Conservation (phyloP, 2,329 filamentous ascomycete genomes). For the Amylocarpus encephaloides region DNA sequence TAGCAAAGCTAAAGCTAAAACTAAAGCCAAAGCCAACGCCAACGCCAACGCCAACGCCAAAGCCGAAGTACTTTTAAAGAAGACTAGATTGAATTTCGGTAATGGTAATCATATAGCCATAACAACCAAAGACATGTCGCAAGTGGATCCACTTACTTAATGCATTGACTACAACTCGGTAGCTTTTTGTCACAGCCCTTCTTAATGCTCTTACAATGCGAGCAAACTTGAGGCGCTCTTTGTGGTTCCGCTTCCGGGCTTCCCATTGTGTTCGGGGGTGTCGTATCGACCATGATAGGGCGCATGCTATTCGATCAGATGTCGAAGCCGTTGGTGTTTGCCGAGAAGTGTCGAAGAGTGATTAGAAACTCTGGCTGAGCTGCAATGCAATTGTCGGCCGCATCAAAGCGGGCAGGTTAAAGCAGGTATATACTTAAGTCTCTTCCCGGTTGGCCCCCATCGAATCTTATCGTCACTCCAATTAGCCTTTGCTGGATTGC, state of each 20-base stretch:
- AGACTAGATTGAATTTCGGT: no score
- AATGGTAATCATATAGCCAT: no score
- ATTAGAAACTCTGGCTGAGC: background rate
- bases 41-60: no score
- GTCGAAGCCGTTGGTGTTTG: background rate
- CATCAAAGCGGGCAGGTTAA: no score
- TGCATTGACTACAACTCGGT: conserved; percentile 20
- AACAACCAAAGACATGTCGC: no score
- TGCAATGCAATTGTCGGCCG: background rate
- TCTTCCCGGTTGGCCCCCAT: background rate
- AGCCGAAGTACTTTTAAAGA: no score
- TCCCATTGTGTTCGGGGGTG: background rate
- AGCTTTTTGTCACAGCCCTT: conserved; percentile 23
- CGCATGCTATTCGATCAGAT: background rate
- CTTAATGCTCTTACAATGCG: conserved; percentile 23
- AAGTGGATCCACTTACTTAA: conserved; percentile 19
- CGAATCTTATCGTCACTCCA: no score
- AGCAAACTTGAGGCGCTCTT: conserved; percentile 19
- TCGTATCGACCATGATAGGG: background rate
- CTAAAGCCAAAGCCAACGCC: no score
- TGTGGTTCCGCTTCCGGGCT: conserved; percentile 1
- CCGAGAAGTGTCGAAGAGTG: background rate
- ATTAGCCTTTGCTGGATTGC: background rate
- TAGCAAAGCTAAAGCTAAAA: background rate
- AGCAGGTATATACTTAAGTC: background rate